A percentile compares a stretch with the other conserved stretches of the same genome.
These are phyloP conservation scores for Boletus rubescentipes DNA, from an alignment of 768 basidiomycete genomes.

Conservation along the genomic window DNA sequence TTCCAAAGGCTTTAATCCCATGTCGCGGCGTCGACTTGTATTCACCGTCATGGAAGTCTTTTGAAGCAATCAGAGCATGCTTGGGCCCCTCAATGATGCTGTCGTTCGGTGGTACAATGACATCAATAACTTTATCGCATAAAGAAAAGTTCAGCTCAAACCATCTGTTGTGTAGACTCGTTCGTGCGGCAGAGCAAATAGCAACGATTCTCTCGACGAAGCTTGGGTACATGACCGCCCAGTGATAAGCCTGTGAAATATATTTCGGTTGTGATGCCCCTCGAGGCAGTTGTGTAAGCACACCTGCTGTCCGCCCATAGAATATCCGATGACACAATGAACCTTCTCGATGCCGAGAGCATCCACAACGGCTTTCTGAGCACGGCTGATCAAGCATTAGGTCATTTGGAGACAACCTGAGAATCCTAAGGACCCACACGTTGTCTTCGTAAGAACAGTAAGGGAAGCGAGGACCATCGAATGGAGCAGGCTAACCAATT, in stretches of 20 bases:
- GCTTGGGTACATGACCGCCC: slow-evolving; percentile 51
- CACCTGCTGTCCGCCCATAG: not conserved
- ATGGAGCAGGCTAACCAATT: slow-evolving; percentile 26
- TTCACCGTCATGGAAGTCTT: slow-evolving; percentile 42
- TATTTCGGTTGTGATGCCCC: slow-evolving; percentile 46
- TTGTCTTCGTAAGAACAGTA: slow-evolving; percentile 31
- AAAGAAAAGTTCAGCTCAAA: not conserved
- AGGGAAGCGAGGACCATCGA: slow-evolving; percentile 34
- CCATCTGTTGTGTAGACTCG: not conserved
- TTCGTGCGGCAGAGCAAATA: slow-evolving; percentile 40
- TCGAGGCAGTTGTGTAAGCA: not conserved
- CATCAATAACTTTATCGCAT: not conserved
- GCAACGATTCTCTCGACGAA: slow-evolving; percentile 36
- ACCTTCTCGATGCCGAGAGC: slow-evolving; percentile 34
- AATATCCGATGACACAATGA: slow-evolving; percentile 29
- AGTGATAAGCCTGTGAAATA: slow-evolving; percentile 49
- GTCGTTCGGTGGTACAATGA: slow-evolving; percentile 34
- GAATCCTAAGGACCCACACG: slow-evolving; percentile 11
- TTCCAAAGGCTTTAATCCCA: slow-evolving; percentile 51
- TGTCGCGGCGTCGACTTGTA: slow-evolving; percentile 32
- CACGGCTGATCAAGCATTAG: slow-evolving; percentile 35
- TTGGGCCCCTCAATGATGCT: slow-evolving; percentile 40
- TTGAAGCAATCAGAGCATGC: slow-evolving; percentile 48
- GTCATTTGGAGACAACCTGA: not conserved
- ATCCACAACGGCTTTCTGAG: slow-evolving; percentile 46